These are phyloP conservation scores for Kodamaea hsintzibuensis DNA, from an alignment of 805 yeast genomes.

Conservation along the genomic window DNA sequence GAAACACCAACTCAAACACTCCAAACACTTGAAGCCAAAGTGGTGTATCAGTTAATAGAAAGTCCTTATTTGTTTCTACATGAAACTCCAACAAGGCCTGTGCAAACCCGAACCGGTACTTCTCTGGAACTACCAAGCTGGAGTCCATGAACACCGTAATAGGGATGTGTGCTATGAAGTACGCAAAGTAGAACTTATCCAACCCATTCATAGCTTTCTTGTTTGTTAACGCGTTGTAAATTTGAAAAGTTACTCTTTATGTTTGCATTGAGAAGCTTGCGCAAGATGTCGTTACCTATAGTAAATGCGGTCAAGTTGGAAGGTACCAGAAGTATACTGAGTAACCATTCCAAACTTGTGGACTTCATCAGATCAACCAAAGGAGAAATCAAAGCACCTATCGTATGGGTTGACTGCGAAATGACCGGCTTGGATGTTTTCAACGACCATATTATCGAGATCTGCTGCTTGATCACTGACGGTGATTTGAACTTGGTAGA, in stretches of 20 bases:
- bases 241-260: not conserved
- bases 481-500: constrained; percentile 73
- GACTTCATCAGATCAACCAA: not conserved
- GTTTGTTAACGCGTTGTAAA: not conserved
- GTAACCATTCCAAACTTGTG: not conserved
- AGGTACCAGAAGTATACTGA: not conserved
- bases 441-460: constrained; percentile 80
- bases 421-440: constrained; percentile 93
- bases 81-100: constrained; percentile 56
- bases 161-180: constrained; percentile 68
- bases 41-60: constrained; percentile 59
- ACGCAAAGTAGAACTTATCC: constrained; percentile 50
- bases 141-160: constrained; percentile 77
- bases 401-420: constrained; percentile 97
- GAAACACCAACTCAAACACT: constrained; percentile 68
- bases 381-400: constrained; percentile 12
- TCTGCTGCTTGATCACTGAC: constrained; percentile 89
- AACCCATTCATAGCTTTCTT: not conserved
- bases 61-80: constrained; percentile 65
- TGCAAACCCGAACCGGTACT: constrained; percentile 51
- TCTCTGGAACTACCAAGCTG: constrained; percentile 61
- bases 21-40: constrained; percentile 77
- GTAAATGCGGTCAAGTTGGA: not conserved
- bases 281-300: not conserved
- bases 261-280: not conserved